Conservation (phyloP, 257 asterid species). For the Jasminum sambac region DNA sequence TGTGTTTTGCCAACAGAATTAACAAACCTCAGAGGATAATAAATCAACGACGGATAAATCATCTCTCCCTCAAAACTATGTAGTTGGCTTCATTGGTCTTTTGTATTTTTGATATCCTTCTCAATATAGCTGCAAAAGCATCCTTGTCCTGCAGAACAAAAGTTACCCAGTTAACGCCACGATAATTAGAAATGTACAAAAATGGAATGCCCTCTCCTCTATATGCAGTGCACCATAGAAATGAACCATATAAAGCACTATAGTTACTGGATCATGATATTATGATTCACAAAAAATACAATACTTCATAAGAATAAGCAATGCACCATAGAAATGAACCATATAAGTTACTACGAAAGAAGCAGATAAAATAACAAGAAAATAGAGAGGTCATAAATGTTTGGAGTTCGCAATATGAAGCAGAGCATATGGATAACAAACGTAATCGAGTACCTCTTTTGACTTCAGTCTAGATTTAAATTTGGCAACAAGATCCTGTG, state of each 20-base stretch:
- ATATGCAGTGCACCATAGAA: background rate
- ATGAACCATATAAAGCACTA: no score
- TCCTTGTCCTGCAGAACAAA: constrained; percentile 72
- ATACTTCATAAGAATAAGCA: no score
- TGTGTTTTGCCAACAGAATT: background rate
- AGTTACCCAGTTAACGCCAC: background rate
- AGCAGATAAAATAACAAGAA: background rate
- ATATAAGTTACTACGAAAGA: background rate
- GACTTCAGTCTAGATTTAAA: constrained; percentile 76
- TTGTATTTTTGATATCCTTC: constrained; percentile 84
- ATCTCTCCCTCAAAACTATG: constrained; percentile 69
- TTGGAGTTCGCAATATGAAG: background rate
- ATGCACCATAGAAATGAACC: no score
- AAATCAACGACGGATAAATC: background rate
- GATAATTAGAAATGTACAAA: background rate
- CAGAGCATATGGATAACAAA: background rate
- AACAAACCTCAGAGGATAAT: no score
- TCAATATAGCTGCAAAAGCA: constrained; percentile 74
- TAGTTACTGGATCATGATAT: background rate
- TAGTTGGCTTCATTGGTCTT: constrained; percentile 57
- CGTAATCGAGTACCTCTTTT: constrained; percentile 59
- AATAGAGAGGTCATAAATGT: background rate
- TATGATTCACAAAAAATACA: no score
- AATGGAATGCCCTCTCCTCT: no score
- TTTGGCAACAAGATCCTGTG: constrained; percentile 84